Conservation (phyloP, 2,329 filamentous ascomycete genomes). For the Westerdykella sp. region DNA sequence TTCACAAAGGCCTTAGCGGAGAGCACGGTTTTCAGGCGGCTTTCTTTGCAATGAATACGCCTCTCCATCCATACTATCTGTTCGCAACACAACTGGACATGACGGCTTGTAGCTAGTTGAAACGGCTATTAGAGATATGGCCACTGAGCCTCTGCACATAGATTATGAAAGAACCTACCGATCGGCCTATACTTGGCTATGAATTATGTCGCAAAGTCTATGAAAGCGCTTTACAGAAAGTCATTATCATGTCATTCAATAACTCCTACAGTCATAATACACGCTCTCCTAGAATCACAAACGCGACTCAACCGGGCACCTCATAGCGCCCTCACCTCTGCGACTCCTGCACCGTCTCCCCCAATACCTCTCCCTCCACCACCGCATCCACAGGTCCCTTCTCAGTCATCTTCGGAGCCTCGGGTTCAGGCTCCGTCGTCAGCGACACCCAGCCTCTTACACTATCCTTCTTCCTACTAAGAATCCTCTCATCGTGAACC, state of each 20-base stretch:
- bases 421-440: conserved; percentile 8
- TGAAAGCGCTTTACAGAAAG: not conserved
- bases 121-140: no score
- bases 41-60: no score
- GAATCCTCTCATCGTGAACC: conserved; percentile 28
- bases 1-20: no score
- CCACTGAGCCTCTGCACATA: no score
- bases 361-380: conserved; percentile 33
- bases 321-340: conserved; percentile 3
- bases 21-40: no score
- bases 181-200: no score
- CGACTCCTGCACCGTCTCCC: conserved; percentile 21
- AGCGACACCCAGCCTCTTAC: conserved; percentile 35
- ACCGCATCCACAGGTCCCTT: conserved; percentile 21
- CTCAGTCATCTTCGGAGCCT: conserved; percentile 4
- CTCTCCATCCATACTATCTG: no score
- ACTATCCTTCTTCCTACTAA: conserved; percentile 19
- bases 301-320: not conserved
- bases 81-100: no score
- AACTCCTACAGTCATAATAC: not conserved
- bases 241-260: not conserved
- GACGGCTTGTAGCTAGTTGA: no score
- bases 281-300: no score
- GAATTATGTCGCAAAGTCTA: not conserved
- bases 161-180: no score